A percentile compares a stretch with the other conserved stretches of the same genome.
phyloP scores from a whole-genome alignment of 1,139 yeast genomes.

The Nakaseomyces bracarensis region DNA sequence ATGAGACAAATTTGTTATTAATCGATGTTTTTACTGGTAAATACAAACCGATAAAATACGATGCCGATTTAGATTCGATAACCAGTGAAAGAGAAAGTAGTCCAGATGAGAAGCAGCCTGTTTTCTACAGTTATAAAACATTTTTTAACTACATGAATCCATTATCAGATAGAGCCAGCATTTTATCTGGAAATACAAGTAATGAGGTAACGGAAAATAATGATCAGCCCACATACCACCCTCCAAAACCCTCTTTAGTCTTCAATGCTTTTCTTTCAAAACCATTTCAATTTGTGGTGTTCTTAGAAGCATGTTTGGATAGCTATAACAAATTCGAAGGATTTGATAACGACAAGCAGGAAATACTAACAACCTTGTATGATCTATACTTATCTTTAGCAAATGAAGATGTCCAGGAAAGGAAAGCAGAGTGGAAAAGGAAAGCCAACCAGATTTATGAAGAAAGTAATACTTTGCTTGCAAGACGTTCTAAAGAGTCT shows the following conservation, averaged over 20 bases:
- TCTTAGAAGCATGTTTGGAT: conserved; percentile 83
- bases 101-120: conserved; percentile 30
- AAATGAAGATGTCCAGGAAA: conserved; percentile 34
- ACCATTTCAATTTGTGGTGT: conserved; percentile 85
- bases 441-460: conserved; percentile 53
- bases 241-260: conserved; percentile 83
- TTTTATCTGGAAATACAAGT: conserved; percentile 5
- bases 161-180: conserved; percentile 11
- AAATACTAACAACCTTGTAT: conserved; percentile 65
- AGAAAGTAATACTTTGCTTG: conserved; percentile 32
- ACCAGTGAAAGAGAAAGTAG: conserved; percentile 5
- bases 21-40: conserved; percentile 87
- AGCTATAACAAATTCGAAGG: conserved; percentile 74
- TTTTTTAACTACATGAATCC: conserved; percentile 53
- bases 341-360: conserved; percentile 55
- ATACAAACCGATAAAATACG: conserved; percentile 41
- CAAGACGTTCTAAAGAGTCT: conserved; percentile 3
- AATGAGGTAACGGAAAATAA: conserved; percentile 14
- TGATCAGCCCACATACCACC: conserved; percentile 63
- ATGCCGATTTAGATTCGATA: conserved; percentile 10
- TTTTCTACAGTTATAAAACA: conserved; percentile 62
- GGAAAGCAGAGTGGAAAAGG: conserved; percentile 45
- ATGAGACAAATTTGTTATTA: conserved; percentile 71
- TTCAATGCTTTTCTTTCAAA: conserved; percentile 80
- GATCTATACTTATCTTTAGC: conserved; percentile 72